Base-by-base conservation (phyloP, 441 rosid genomes). In the Mallotus japonicus region DNA sequence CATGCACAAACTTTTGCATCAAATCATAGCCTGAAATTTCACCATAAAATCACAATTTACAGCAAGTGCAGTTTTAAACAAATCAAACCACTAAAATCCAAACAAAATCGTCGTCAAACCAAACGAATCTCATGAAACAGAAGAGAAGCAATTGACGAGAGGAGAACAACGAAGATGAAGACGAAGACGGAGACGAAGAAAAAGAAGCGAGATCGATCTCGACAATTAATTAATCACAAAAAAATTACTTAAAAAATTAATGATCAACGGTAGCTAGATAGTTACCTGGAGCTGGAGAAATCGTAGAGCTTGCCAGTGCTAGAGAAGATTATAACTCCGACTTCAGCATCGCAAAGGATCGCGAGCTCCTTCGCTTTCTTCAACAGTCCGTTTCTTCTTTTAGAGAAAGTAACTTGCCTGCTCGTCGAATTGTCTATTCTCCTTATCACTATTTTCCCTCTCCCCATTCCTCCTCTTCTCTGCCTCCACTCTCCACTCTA, bases 371-470 rank as follows among this genome's bases (percentile, higher is more conserved):
- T 88, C 49, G 97, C 92, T 62, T 91, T 91, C 84, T 91, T 91
- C 83, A 91, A 68, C 81, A 91, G 74, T 62, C 97, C 94, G 62
- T 79, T 88, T 72, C 97, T 77, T 69, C 93, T 73, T 78, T 91
- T 91, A 32, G 92, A 91, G 65, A 91, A 91, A 63, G 97, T 91
- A 65, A 90, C 97, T 85, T 92, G 97, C 78, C 97, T 75, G 80
- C 92, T 92, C 72, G 95, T 85, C 24, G 92, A 85, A 78, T 92
- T 88, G 54, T 92, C 95, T 62, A 90, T 90, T 80, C 95, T 86
- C 82, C 86, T 79, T 67, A 90, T 92, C 79, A 81, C 86, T 71
- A 92, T 88, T 77, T 92, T 90, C 47, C 97, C 95, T 84, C 97
- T 88, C 80, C 93, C 95, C 95, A 90, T 92, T 51, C 11, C 50